Base-by-base conservation (phyloP, 2,329 filamentous ascomycete species). In the Fusarium sambucinum region DNA sequence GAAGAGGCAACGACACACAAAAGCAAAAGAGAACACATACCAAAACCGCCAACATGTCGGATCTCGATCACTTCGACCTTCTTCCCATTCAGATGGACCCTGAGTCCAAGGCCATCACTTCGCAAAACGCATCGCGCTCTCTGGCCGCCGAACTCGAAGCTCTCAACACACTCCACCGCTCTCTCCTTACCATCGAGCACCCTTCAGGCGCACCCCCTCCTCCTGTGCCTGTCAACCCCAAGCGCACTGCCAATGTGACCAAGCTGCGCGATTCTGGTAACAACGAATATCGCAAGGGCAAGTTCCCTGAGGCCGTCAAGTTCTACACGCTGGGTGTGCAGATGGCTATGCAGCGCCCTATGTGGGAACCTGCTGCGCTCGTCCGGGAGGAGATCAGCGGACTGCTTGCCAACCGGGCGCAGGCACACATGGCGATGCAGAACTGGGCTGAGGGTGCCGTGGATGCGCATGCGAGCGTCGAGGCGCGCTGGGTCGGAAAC, bases 181-280 rank as follows among this genome's bases (percentile, higher is more conserved):
- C 86, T 42, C 87, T 98, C 63, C 84, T 96, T 73, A 80, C 80
- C 56, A 55, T 77, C 62, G 78, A 79, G 13, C 70, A 71, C 12
- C 87, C 93, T 8, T 85, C 87, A 61, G 85, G 81, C 47, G 84
- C 93, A 21, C 95, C 95, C 0, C 94, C 94, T 7, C 92, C 95
- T 0, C 96, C 96, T 0, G 86, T 97, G 41, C 94, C 94, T 62
- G 90, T 97, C 66, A 96, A 97, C 84, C 94, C 93, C 52, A 97
- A 97, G 83, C 93, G 95, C 76, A 90, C 87, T 70, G 93, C 92
- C 35, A 89, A 94, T 77, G 92, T 99, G 80, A 88, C 85, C 80
- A 98, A 98, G 82, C 89, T 98, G 70, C 92, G 94, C 77, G 96
- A 98, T 78, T 87, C 87, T 59, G 95, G 93, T 74, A 97, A 97